Percentiles rank a stretch among this genome's conserved stretches.
phyloP scores from a whole-genome alignment of 2,329 filamentous ascomycete genomes.

The Fusarium clavum region DNA sequence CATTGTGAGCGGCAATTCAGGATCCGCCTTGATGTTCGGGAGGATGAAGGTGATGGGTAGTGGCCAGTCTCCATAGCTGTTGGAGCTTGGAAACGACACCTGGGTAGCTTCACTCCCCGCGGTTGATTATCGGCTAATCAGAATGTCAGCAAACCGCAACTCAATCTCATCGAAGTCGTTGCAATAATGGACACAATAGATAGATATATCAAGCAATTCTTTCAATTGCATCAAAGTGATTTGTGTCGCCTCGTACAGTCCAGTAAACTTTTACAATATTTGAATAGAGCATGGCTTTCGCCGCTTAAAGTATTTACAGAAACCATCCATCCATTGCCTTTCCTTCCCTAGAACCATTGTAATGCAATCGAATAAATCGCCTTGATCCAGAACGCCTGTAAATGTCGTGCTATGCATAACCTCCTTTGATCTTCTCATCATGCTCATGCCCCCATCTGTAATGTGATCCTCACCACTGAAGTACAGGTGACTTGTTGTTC shows the following conservation, averaged over 20 bases:
- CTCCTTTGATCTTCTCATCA: conserved; percentile 19
- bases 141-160: background rate
- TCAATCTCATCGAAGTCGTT: background rate
- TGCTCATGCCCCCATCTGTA: conserved; percentile 23
- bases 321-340: conserved; percentile 17
- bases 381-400: conserved; percentile 42
- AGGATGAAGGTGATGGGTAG: conserved; percentile 10
- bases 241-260: background rate
- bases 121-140: conserved; percentile 42
- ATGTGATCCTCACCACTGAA: background rate
- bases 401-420: conserved; percentile 40
- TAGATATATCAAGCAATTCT: background rate
- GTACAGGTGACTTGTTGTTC: background rate
- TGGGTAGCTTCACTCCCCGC: conserved; percentile 25
- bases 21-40: background rate
- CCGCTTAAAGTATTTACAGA: conserved; percentile 30
- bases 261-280: conserved; percentile 5
- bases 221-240: background rate
- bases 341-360: conserved; percentile 25
- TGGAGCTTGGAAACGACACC: conserved; percentile 37
- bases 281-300: conserved; percentile 21
- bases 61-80: conserved; percentile 8
- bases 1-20: conserved; percentile 50
- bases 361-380: conserved; percentile 35
- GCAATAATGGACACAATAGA: background rate